These are phyloP conservation scores for Sideroxylon spinosum DNA, from an alignment of 179 eudicot genomes.

Conservation along the genomic window DNA sequence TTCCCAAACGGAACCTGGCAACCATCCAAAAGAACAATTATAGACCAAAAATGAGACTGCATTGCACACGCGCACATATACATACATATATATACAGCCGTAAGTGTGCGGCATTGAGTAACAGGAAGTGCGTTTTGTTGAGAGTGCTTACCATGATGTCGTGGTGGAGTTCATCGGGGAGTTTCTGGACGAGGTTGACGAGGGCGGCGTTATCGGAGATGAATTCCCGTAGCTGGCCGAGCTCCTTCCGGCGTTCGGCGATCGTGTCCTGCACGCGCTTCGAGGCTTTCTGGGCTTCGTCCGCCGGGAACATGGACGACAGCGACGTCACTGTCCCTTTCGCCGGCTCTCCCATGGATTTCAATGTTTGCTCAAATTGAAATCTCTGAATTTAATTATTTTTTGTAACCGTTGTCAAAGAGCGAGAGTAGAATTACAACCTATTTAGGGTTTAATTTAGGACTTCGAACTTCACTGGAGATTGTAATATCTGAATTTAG, in stretches of 20 bases:
- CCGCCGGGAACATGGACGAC: slow-evolving; percentile 57
- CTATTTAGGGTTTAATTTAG: no score
- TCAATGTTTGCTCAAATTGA: no score
- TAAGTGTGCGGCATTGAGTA: neutral
- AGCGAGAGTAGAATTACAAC: no score
- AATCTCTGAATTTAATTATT: no score
- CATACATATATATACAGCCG: neutral
- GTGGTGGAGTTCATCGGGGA: slow-evolving; percentile 87
- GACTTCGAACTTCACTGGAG: no score
- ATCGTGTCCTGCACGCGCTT: slow-evolving; percentile 51
- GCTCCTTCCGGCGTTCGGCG: slow-evolving; percentile 38
- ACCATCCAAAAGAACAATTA: slow-evolving; percentile 8
- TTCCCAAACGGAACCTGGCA: slow-evolving; percentile 78
- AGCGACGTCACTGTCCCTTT: slow-evolving; percentile 74
- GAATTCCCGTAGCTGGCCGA: slow-evolving; percentile 41
- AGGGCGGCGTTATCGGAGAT: slow-evolving; percentile 50
- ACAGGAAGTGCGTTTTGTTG: neutral
- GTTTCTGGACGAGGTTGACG: slow-evolving; percentile 66
- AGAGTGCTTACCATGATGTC: slow-evolving; percentile 51
- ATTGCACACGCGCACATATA: neutral
- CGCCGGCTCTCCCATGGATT: slow-evolving; percentile 18
- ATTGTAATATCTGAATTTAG: no score
- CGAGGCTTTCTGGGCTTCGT: slow-evolving; percentile 68
- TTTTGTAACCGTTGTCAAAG: no score
- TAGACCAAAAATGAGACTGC: neutral